Evolutionary conservation across 2,329 filamentous ascomycete species (phyloP).

Genomic region (Trichoderma sp.): DNA sequence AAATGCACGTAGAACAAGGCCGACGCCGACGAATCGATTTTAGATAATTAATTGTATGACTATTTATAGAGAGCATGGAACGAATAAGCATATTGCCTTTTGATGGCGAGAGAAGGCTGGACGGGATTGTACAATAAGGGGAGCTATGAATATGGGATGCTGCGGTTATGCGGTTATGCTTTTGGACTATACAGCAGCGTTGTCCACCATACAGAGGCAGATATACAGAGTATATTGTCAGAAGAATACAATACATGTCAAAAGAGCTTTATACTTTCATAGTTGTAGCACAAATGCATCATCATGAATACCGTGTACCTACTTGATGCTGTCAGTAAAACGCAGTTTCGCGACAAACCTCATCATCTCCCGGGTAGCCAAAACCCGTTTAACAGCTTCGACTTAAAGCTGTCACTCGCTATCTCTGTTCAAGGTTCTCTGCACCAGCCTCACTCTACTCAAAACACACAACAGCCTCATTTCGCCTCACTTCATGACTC

Average conservation of each 20-base stretch:
- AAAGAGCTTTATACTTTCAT: neutral
- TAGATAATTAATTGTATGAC: constrained; percentile 11
- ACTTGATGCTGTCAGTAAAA: neutral
- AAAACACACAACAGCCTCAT: neutral
- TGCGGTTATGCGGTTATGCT: neutral
- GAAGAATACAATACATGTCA: neutral
- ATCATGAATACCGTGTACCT: neutral
- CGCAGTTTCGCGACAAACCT: neutral
- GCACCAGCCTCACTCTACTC: neutral
- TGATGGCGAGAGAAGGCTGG: neutral
- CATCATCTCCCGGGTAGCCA: neutral
- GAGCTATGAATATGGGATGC: neutral
- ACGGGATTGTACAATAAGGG: neutral
- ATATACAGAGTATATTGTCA: neutral
- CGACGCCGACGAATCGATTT: neutral
- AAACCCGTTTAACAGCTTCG: neutral
- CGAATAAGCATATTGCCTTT: constrained; percentile 1
- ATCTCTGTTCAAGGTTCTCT: neutral
- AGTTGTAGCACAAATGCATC: neutral
- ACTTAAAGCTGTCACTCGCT: neutral
- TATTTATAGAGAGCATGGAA: constrained; percentile 17
- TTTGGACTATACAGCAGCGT: neutral
- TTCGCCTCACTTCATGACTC: neutral
- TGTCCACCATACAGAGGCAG: neutral
- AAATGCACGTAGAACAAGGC: constrained; percentile 19